Evolutionary conservation across 176 grass and related monocot species (phyloP), one percentile per base, ranked within the genome.

Genomic region (Ampelocalamus luodianensis): DNA sequence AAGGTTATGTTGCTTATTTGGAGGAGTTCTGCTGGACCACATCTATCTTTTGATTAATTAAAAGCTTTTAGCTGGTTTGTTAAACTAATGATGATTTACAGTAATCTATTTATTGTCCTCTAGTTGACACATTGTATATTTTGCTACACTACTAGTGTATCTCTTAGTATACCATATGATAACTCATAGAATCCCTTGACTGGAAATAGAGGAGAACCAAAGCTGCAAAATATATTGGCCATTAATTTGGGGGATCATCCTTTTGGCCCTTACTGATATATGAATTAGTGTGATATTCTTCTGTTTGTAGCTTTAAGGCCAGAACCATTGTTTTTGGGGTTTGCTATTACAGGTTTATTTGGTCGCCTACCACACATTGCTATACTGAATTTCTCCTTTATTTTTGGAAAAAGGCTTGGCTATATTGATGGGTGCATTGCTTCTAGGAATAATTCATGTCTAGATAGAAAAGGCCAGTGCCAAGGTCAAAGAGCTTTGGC

Each of bases 51-150:
- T 32, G 18, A 7, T 43, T 39, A 37, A 79, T 20, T 79, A 40
- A 40, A 66, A 66, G 0, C 6, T 48, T 65, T 49, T 49, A 65
- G 27, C 44, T 79, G 10, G 13, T 38, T 40, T 69, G 22, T 68
- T 39, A 42, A 42, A n/a, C 20, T 54, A 40, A 69, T 18, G 22
- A 39, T 0, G 22, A 69, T 42, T 69, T 43, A 58, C 5, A 26
- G 23, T 82, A 29, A 71, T 71, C n/a, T 22, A 6, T 58, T 71
- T 44, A 3, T 40, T 82, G 8, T 58, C 23, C 39, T 63, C 76
- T 29, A 63, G 23, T 78, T 78, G 42, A 45, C 73, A 58, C 18
- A 58, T 59, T 64, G 9, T 59, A 72, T 62, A 27, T 11, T 73
- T 73, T 14, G 1, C 17, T 36, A 73, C 29, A n/a, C 26, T 49